Percentiles rank a stretch among this genome's conserved stretches.
phyloP scores from a whole-genome alignment of 441 rosid genomes.

The Syzygium syzygioides region DNA sequence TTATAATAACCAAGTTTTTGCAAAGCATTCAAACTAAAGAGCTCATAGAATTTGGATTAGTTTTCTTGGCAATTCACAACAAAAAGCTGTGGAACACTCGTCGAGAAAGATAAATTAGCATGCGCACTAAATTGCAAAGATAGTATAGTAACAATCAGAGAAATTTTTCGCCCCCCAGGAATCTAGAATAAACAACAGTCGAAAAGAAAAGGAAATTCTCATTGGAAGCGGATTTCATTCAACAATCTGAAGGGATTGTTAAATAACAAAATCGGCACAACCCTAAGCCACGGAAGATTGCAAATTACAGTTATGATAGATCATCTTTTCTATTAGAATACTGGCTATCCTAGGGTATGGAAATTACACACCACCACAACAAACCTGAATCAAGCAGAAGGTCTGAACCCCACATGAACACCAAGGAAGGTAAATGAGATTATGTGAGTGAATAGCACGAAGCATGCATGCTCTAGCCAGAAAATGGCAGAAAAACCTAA shows the following conservation, averaged over 20 bases:
- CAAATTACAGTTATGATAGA: background rate
- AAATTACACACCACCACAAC: background rate
- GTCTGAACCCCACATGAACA: background rate
- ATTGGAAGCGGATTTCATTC: background rate
- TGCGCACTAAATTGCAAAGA: background rate
- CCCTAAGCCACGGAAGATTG: background rate
- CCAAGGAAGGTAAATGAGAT: background rate
- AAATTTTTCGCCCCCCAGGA: background rate
- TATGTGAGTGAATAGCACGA: background rate
- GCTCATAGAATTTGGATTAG: background rate
- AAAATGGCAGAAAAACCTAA: background rate
- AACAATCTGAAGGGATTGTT: background rate
- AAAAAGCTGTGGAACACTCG: background rate
- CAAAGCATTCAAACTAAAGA: background rate
- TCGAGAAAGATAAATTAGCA: background rate
- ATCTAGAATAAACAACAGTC: background rate
- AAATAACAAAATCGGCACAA: background rate
- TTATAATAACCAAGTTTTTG: background rate
- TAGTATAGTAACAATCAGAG: background rate
- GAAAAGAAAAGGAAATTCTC: background rate
- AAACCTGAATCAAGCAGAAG: background rate
- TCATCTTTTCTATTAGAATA: background rate
- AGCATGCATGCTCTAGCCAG: background rate
- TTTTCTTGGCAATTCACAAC: background rate
- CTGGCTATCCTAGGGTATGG: background rate